Conservation (phyloP, 1,284 basidiomycete genomes). For the Sanghuangporus weigelae region DNA sequence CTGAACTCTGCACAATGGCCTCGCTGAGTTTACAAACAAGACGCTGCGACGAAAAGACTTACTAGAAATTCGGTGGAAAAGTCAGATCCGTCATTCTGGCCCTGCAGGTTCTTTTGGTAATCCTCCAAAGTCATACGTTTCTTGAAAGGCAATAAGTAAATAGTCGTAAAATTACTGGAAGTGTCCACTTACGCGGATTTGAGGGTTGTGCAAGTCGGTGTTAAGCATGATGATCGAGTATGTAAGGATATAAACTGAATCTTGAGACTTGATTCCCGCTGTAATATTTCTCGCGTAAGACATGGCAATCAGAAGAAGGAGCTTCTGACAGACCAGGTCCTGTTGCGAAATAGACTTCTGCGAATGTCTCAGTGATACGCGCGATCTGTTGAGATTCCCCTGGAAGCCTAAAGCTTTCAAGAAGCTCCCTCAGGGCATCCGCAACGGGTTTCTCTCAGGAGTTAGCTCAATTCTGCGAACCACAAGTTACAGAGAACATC, state of each 20-base stretch:
- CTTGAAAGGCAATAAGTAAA: slow-evolving; percentile 34
- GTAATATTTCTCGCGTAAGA: slow-evolving; percentile 3
- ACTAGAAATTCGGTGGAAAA: slow-evolving; percentile 88
- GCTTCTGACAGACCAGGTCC: slow-evolving; percentile 54
- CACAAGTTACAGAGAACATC: background rate
- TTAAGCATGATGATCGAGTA: slow-evolving; percentile 99
- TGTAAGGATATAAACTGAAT: slow-evolving; percentile 91
- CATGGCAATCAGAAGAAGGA: background rate
- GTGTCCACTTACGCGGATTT: slow-evolving; percentile 64
- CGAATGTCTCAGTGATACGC: slow-evolving; percentile 94
- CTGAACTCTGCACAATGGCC: slow-evolving; percentile 53
- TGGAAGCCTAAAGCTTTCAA: slow-evolving; percentile 93
- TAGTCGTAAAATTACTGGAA: background rate
- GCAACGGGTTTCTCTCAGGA: slow-evolving; percentile 78
- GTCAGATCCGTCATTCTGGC: slow-evolving; percentile 85
- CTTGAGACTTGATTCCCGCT: slow-evolving; percentile 88
- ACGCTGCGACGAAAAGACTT: slow-evolving; percentile 23
- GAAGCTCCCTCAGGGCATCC: slow-evolving; percentile 91
- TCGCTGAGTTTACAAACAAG: background rate
- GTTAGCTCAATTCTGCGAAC: slow-evolving; percentile 17
- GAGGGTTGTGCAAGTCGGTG: slow-evolving; percentile 97
- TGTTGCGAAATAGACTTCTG: slow-evolving; percentile 84
- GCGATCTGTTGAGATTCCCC: slow-evolving; percentile 95
- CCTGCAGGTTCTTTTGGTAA: slow-evolving; percentile 88
- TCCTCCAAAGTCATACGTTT: slow-evolving; percentile 97